A percentile compares a stretch with the other conserved stretches of the same genome.
Conservation (phyloP, 805 yeast species). For the Metschnikowia amazonensis region DNA sequence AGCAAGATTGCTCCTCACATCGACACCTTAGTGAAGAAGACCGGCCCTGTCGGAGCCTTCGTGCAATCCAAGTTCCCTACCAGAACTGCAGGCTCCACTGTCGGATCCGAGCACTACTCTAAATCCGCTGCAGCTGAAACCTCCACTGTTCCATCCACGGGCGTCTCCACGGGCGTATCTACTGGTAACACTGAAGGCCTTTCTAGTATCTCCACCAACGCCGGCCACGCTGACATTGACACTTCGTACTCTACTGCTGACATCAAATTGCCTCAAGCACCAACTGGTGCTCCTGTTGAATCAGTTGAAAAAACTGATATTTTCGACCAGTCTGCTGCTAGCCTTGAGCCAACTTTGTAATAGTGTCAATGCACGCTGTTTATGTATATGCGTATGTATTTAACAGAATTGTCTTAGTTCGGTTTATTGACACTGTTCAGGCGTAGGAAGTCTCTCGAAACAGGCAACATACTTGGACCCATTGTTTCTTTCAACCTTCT, state of each 20-base stretch:
- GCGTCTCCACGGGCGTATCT: conserved; percentile 30
- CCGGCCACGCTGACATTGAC: conserved; percentile 3
- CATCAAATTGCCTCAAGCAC: conserved; percentile 37
- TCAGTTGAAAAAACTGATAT: conserved; percentile 4
- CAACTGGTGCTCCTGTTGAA: conserved; percentile 20
- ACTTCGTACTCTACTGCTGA: conserved; percentile 6
- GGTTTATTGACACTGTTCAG: conserved; percentile 28
- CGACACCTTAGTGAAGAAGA: conserved; percentile 51
- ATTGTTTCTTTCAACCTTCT: conserved; percentile 86
- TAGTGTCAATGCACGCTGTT: conserved; percentile 1
- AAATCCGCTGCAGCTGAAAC: conserved; percentile 6
- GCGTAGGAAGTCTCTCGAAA: conserved; percentile 67
- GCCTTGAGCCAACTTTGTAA: conserved; percentile 11
- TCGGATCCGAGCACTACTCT: conserved; percentile 33
- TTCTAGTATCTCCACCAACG: conserved; percentile 1
- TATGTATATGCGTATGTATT: background rate
- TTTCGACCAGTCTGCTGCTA: conserved; percentile 8
- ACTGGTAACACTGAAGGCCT: background rate
- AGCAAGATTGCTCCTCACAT: conserved; percentile 53
- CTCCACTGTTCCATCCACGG: conserved; percentile 24
- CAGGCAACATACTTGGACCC: conserved; percentile 90
- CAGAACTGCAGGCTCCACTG: conserved; percentile 72
- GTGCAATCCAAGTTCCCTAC: conserved; percentile 54
- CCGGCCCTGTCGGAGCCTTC: conserved; percentile 65
- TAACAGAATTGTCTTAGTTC: conserved; percentile 1